Base-by-base conservation (phyloP, 2,329 filamentous ascomycete genomes). In the Ophiocordyceps robertsii region DNA sequence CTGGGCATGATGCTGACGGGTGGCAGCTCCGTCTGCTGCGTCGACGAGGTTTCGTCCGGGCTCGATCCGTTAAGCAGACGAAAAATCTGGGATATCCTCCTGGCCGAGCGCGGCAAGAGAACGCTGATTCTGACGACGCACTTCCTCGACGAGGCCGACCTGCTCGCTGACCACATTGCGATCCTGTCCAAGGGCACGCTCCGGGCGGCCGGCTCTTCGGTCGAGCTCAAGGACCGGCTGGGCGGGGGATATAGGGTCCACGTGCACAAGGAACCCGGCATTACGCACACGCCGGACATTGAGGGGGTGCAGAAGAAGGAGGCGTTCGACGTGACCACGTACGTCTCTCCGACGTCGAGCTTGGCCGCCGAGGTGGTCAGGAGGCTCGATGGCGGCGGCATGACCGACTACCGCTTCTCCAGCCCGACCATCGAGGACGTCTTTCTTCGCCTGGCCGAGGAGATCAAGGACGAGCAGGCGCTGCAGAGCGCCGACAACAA, bases 1-100 rank as follows among this genome's bases (percentile, higher is more conserved):
- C 70, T 95, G 3, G 88, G 87, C 6, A 90, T 95, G 78, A 95
- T 95, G 87, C 79, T 95, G 51, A 93, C 86, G 4, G 89, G 90
- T 47, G 88, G 87, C 11, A 90, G 84, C 47, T 78, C 78, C 21
- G 81, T 95, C 0, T 95, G 89, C 62, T 92, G 87, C 53, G 79
- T 95, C 6, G 89, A 95, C 51, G 90, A 95, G 60, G 87, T 95
- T 13, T 89, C 83, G 33, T 88, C 82, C 46, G 90, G 89, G 13
- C 71, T 95, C 17, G 89, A 95, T 56, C 88, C 90, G 0, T 66
- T 95, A 1, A 89, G 84, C 17, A 73, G 90, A 43, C 70, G 88
- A 27, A 95, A 94, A 63, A 85, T 95, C 21, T 95, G 89, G 89
- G 87, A 95, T 51, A 95, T 95, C 46, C 68, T 95, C 19, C 68